Percentiles rank a stretch among this genome's conserved stretches.
These are phyloP conservation scores for Phaeomoniella chlamydospora DNA, from an alignment of 2,329 filamentous ascomycete species.

Conservation along the genomic window DNA sequence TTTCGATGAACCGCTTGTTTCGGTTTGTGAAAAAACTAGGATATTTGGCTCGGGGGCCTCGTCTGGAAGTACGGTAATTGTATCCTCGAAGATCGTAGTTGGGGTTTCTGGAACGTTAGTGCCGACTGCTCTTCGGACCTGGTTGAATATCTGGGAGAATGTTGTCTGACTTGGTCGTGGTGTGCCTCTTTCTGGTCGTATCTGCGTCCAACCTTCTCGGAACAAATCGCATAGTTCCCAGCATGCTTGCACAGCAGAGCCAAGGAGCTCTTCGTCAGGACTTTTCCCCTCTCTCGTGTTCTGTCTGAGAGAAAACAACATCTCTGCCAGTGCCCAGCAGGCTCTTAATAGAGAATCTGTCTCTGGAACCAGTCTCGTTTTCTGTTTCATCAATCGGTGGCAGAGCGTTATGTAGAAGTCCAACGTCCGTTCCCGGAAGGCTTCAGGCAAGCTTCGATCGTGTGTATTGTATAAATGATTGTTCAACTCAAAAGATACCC, in stretches of 20 bases:
- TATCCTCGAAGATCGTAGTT: slow-evolving; percentile 90
- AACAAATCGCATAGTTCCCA: slow-evolving; percentile 94
- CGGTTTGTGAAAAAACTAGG: slow-evolving; percentile 61
- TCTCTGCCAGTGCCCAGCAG: slow-evolving; percentile 83
- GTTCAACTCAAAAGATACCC: slow-evolving; percentile 89
- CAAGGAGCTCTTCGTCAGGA: slow-evolving; percentile 69
- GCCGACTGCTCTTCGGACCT: slow-evolving; percentile 27
- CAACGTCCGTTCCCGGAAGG: slow-evolving; percentile 75
- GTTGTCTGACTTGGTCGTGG: slow-evolving; percentile 66
- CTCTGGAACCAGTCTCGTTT: slow-evolving; percentile 61
- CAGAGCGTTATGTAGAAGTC: slow-evolving; percentile 93
- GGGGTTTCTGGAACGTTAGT: slow-evolving; percentile 62
- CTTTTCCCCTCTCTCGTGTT: slow-evolving; percentile 58
- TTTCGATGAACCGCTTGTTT: slow-evolving; percentile 2
- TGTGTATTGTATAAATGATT: slow-evolving; percentile 92
- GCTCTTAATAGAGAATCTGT: slow-evolving; percentile 72
- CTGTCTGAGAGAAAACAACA: slow-evolving; percentile 81
- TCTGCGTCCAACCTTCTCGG: slow-evolving; percentile 79
- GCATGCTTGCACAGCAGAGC: slow-evolving; percentile 80
- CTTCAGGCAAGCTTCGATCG: slow-evolving; percentile 67
- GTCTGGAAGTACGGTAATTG: slow-evolving; percentile 69
- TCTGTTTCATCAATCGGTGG: slow-evolving; percentile 91
- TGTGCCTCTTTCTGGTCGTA: slow-evolving; percentile 72
- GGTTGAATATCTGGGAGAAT: slow-evolving; percentile 47
- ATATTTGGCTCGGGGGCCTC: slow-evolving; percentile 75